These are phyloP conservation scores for Penicillium fimorum DNA, from an alignment of 495 filamentous ascomycete genomes.

Conservation along the genomic window DNA sequence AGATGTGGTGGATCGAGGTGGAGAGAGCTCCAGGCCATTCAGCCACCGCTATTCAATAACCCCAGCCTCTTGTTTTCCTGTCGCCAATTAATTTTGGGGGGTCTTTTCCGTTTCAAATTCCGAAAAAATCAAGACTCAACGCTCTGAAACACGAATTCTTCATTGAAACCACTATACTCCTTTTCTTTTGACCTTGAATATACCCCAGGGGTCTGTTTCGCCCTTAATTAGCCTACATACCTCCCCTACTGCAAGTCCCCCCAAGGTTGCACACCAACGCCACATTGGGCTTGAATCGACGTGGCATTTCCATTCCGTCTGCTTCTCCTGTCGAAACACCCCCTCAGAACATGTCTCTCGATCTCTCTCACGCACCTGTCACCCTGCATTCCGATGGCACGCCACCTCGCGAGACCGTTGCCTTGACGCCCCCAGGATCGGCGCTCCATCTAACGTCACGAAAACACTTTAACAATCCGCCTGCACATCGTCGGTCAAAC, in stretches of 20 bases:
- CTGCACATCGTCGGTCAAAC: constrained; percentile 43
- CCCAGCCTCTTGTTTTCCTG: constrained; percentile 30
- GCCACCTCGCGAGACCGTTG: constrained; percentile 26
- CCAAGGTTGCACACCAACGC: constrained; percentile 23
- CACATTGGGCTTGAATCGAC: constrained; percentile 32
- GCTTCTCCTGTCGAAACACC: constrained; percentile 10
- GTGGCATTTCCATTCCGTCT: constrained; percentile 35
- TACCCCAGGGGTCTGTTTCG: neutral
- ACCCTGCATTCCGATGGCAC: constrained; percentile 33
- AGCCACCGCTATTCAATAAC: constrained; percentile 30
- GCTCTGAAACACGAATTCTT: constrained; percentile 1
- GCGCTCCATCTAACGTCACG: constrained; percentile 19
- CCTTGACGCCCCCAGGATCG: constrained; percentile 23
- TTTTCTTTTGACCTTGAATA: constrained; percentile 5
- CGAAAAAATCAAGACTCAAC: neutral
- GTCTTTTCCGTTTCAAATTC: constrained; percentile 7
- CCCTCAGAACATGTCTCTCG: constrained; percentile 20
- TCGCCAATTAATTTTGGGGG: neutral
- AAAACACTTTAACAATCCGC: constrained; percentile 23
- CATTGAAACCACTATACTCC: constrained; percentile 6
- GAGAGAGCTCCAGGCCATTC: constrained; percentile 14
- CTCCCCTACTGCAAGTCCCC: constrained; percentile 14
- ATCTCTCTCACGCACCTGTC: constrained; percentile 16
- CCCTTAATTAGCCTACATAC: constrained; percentile 1
- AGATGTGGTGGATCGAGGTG: constrained; percentile 21